phyloP scores from a whole-genome alignment of 2,329 filamentous ascomycete genomes.

The Leptographium radiaticola region DNA sequence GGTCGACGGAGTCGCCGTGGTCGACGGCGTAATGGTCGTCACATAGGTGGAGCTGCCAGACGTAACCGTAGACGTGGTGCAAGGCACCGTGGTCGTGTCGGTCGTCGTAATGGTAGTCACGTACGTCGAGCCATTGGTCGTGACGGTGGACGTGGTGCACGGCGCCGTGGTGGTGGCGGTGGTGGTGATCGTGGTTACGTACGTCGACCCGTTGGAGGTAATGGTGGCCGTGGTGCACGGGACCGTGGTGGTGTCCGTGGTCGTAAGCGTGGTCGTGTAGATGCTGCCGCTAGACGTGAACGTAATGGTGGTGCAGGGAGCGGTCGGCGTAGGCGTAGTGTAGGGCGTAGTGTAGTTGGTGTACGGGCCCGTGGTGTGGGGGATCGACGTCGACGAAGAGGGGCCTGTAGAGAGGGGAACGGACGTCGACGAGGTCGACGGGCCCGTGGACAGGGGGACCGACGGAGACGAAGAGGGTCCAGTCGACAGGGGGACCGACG shows the following conservation, averaged over 20 bases:
- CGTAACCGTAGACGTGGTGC: not conserved
- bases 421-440: not conserved
- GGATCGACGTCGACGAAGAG: not conserved
- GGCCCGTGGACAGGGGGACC: not conserved
- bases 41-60: not conserved
- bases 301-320: not conserved
- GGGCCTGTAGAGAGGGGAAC: not conserved
- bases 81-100: not conserved
- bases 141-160: not conserved
- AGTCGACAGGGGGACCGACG: not conserved
- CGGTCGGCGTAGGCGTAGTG: not conserved
- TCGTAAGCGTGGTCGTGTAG: not conserved
- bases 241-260: conserved; percentile 3
- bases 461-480: not conserved
- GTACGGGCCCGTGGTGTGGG: not conserved
- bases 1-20: not conserved
- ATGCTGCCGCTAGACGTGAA: not conserved
- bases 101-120: not conserved
- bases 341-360: not conserved
- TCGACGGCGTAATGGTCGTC: not conserved
- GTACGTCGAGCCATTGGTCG: not conserved
- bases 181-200: not conserved
- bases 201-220: not conserved
- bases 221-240: not conserved
- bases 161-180: not conserved